Base-by-base conservation (phyloP, 768 basidiomycete genomes). In the Kwoniella shandongensis region DNA sequence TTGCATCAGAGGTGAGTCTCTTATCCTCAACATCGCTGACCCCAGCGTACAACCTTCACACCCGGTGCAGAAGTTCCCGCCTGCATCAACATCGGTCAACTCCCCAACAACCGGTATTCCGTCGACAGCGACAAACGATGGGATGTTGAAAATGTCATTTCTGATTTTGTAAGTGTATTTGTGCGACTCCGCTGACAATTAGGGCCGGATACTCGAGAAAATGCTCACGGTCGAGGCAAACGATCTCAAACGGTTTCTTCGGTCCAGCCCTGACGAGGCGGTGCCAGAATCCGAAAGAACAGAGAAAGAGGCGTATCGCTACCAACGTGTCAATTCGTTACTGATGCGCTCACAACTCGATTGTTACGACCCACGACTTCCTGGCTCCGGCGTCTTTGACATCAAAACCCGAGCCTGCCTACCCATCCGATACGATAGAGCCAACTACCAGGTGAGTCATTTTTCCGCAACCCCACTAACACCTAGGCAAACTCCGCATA, bases 341-440 rank as follows among this genome's bases (percentile, higher is more conserved):
- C 79, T 97, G 23, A 91, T 97, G 87, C 88, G 94, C 13, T 94
- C 93, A 0, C 94, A 99, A 73, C 82, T 99, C 5, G 94, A 99
- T 70, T 91, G 92, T 64, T 78, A 84, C 1, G 89, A 97, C 68
- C 65, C 77, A 12, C 82, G 88, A 40, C 78, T 98, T 27, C 93
- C 93, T 3, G 92, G 91, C 0, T 86, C 86, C 0, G 91, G 91
- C 26, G 85, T 93, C 0, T 99, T 99, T 66, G 94, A 99, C 72
- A 85, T 98, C 77, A 99, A 99, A 77, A 97, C 94, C 0, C 84
- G 94, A 44, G 92, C 91, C 0, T 87, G 86, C 29, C 76, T 90
- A 23, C 84, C 89, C 0, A 85, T 97, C 44, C 85, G 94, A 1
- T 79, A 88, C 72, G 94, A 98, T 72, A 77, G 88, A 11, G 79